These are phyloP conservation scores for Jimgerdemannia flammicorona DNA, from an alignment of 192 early-diverging fungal species.

Conservation along the genomic window DNA sequence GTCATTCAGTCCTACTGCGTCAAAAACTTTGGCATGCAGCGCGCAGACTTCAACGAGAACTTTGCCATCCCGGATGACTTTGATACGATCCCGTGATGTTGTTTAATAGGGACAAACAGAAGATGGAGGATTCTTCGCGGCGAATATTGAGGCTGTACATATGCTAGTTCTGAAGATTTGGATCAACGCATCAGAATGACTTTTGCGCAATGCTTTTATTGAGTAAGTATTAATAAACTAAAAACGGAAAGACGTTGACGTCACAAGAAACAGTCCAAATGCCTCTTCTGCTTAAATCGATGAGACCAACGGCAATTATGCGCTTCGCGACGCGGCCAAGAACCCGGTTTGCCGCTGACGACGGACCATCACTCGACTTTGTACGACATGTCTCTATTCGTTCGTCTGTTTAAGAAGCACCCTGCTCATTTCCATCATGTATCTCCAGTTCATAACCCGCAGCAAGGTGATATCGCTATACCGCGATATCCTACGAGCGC, in stretches of 20 bases:
- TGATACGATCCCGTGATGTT: conserved; percentile 52
- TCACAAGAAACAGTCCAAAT: too few relatives aligned
- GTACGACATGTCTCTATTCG: neutral
- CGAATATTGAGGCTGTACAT: too few relatives aligned
- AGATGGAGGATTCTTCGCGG: too few relatives aligned
- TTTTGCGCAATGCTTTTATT: too few relatives aligned
- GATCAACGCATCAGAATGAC: too few relatives aligned
- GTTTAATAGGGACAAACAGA: neutral
- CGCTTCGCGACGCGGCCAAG: neutral
- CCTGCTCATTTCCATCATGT: neutral
- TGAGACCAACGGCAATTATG: neutral
- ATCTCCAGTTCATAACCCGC: conserved; percentile 19
- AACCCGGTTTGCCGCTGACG: neutral
- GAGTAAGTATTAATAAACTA: too few relatives aligned
- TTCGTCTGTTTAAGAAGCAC: too few relatives aligned
- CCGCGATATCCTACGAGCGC: conserved; percentile 25
- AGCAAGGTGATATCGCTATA: conserved; percentile 29
- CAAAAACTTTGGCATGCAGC: conserved; percentile 65
- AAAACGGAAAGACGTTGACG: too few relatives aligned
- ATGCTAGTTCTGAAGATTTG: too few relatives aligned
- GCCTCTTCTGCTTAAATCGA: too few relatives aligned
- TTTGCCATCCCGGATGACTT: conserved; percentile 72
- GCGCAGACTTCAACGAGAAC: conserved; percentile 55
- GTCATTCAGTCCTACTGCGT: conserved; percentile 73
- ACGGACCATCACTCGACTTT: neutral